These are phyloP conservation scores for Physaria fendleri DNA, from an alignment of 345 rosid genomes.

Conservation along the genomic window DNA sequence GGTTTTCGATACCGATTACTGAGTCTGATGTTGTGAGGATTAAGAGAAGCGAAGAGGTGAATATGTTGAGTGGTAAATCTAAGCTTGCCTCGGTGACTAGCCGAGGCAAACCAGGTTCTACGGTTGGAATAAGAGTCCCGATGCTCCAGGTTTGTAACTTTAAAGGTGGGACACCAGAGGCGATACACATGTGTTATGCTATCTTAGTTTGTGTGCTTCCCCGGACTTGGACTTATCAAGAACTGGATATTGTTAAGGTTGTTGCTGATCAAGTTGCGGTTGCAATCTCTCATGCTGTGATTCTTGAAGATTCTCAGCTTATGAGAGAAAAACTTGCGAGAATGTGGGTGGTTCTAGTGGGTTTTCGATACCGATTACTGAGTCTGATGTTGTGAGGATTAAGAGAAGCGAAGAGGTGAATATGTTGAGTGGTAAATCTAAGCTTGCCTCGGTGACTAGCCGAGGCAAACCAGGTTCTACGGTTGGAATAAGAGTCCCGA, in stretches of 20 bases:
- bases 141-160: slow-evolving; percentile 83
- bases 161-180: slow-evolving; percentile 91
- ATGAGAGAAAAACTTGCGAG: slow-evolving; percentile 74
- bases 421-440: slow-evolving; percentile 46
- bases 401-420: slow-evolving; percentile 60
- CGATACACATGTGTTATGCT: slow-evolving; percentile 60
- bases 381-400: slow-evolving; percentile 67
- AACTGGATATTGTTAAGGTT: slow-evolving; percentile 73
- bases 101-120: slow-evolving; percentile 54
- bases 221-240: slow-evolving; percentile 65
- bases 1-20: slow-evolving; percentile 42
- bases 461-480: slow-evolving; percentile 58
- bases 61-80: slow-evolving; percentile 46
- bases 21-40: slow-evolving; percentile 73
- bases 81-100: slow-evolving; percentile 55
- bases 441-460: slow-evolving; percentile 53
- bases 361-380: slow-evolving; percentile 47
- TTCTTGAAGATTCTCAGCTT: slow-evolving; percentile 86
- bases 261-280: slow-evolving; percentile 98
- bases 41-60: slow-evolving; percentile 58
- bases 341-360: slow-evolving; percentile 1
- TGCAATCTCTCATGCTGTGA: slow-evolving; percentile 91
- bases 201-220: slow-evolving; percentile 87
- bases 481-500: slow-evolving; percentile 88
- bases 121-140: slow-evolving; percentile 88